These are phyloP conservation scores for Gloeostereum incarnatum DNA, from an alignment of 768 basidiomycete species.

Conservation along the genomic window DNA sequence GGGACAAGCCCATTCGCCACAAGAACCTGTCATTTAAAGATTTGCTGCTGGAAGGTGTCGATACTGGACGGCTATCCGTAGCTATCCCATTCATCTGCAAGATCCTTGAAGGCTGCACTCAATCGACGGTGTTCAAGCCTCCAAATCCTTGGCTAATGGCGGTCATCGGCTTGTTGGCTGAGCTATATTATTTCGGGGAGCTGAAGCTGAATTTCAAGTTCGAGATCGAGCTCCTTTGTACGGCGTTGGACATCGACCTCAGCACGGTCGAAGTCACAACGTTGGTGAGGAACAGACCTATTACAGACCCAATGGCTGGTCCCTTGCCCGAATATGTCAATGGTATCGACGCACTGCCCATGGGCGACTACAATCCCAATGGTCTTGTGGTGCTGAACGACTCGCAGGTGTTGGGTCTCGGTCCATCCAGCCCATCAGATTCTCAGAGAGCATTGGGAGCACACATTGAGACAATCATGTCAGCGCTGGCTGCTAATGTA, in stretches of 20 bases:
- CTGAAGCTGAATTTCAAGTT: constrained; percentile 96
- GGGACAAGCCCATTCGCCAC: constrained; percentile 87
- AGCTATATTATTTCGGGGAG: constrained; percentile 96
- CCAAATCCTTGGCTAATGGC: constrained; percentile 99
- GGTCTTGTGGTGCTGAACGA: constrained; percentile 29
- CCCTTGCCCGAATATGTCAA: constrained; percentile 73
- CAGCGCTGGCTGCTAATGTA: constrained; percentile 60
- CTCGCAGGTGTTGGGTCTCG: constrained; percentile 54
- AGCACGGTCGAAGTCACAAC: constrained; percentile 78
- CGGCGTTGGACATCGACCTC: constrained; percentile 80
- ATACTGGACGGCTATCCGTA: constrained; percentile 81
- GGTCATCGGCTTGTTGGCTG: constrained; percentile 82
- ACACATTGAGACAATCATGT: constrained; percentile 77
- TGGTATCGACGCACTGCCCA: constrained; percentile 73
- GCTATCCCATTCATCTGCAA: constrained; percentile 99
- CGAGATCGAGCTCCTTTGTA: constrained; percentile 96
- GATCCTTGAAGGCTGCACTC: constrained; percentile 81
- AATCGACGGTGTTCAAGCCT: constrained; percentile 88
- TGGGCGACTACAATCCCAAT: constrained; percentile 56
- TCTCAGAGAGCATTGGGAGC: constrained; percentile 58
- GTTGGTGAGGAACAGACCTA: constrained; percentile 70
- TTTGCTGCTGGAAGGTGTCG: constrained; percentile 92
- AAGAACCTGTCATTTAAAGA: constrained; percentile 96
- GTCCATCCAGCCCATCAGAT: constrained; percentile 51
- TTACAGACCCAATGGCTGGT: constrained; percentile 44